Conservation (phyloP, 2,329 filamentous ascomycete species). For the Claviceps arundinis region DNA sequence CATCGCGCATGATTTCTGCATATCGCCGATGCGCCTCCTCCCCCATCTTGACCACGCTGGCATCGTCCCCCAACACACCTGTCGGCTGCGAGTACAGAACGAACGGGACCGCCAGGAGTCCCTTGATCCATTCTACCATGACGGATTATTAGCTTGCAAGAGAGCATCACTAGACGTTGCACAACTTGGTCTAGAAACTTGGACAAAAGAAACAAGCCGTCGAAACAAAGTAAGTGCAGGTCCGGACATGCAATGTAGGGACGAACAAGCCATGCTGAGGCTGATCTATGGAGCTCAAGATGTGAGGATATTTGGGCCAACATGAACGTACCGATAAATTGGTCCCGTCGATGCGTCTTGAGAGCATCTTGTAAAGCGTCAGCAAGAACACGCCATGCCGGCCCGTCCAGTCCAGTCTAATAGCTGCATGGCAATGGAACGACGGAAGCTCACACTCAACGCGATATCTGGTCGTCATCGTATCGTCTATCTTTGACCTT, state of each 20-base stretch:
- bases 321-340: constrained; percentile 55
- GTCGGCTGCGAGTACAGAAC: constrained; percentile 93
- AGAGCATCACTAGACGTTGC: no score
- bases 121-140: constrained; percentile 85
- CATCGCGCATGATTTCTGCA: constrained; percentile 87
- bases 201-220: no score
- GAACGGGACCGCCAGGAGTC: constrained; percentile 84
- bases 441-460: constrained; percentile 53
- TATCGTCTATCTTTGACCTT: not conserved
- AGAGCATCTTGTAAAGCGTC: constrained; percentile 34
- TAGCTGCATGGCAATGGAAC: not conserved
- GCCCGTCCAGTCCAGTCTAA: not conserved
- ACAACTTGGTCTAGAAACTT: no score
- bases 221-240: no score
- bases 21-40: constrained; percentile 76
- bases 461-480: constrained; percentile 51
- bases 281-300: no score
- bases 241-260: no score
- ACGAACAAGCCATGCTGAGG: no score
- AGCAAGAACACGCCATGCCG: not conserved
- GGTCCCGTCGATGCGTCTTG: constrained; percentile 81
- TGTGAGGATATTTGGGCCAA: not conserved
- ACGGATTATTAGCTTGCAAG: not conserved
- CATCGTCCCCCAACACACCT: constrained; percentile 61
- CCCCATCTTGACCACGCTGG: constrained; percentile 57